These are phyloP conservation scores for Euphorbia corollata DNA, from an alignment of 441 rosid genomes.

Conservation along the genomic window DNA sequence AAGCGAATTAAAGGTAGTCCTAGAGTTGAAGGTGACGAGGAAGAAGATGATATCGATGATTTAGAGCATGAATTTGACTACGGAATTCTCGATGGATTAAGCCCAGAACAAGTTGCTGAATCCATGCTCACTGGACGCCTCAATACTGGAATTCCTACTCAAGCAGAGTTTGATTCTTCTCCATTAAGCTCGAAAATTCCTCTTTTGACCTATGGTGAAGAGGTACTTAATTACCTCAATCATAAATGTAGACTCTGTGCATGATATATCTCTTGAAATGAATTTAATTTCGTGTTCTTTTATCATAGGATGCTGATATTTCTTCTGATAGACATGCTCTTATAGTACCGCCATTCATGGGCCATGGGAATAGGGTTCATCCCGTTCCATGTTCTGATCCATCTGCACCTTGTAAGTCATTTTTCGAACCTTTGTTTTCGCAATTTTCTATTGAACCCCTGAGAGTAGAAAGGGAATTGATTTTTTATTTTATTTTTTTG, in stretches of 20 bases:
- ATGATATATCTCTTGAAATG: not conserved
- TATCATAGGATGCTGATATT: constrained; percentile 47
- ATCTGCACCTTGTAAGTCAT: constrained; percentile 45
- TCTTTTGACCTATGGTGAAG: constrained; percentile 56
- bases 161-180: constrained; percentile 47
- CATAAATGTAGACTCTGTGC: not conserved
- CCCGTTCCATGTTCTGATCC: constrained; percentile 53
- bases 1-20: constrained; percentile 81
- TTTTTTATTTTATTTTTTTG: constrained; percentile 8
- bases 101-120: constrained; percentile 40
- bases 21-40: constrained; percentile 80
- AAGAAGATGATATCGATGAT: constrained; percentile 71
- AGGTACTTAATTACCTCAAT: constrained; percentile 25
- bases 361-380: constrained; percentile 43
- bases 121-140: constrained; percentile 46
- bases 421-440: not conserved
- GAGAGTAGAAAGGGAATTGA: not conserved
- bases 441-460: not conserved
- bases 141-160: constrained; percentile 36
- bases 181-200: constrained; percentile 44
- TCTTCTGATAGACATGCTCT: constrained; percentile 64
- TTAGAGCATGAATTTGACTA: constrained; percentile 64
- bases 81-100: constrained; percentile 31
- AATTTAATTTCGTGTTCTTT: not conserved
- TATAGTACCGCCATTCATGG: constrained; percentile 46